Percentiles rank a stretch among this genome's conserved stretches.
Evolutionary conservation across 495 filamentous ascomycete genomes (phyloP).

Genomic region (Neohortaea acidophila): DNA sequence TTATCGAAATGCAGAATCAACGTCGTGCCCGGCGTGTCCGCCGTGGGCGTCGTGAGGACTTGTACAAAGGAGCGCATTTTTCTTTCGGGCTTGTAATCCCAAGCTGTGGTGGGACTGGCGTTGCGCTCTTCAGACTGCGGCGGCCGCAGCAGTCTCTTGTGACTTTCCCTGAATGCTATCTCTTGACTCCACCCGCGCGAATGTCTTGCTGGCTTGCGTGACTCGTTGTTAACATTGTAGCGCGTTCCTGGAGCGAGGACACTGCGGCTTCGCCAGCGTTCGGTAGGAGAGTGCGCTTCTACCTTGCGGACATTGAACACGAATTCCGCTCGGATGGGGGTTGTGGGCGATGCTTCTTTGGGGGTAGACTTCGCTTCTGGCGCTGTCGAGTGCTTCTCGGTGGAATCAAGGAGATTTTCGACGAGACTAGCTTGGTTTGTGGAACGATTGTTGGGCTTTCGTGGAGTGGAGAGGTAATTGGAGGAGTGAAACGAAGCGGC

Average conservation of each 20-base stretch:
- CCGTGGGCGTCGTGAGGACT: conserved; percentile 68
- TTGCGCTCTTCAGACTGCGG: neutral
- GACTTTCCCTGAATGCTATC: neutral
- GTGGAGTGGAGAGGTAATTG: neutral
- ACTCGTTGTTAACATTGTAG: neutral
- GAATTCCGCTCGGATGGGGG: neutral
- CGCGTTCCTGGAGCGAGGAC: too few species aligned
- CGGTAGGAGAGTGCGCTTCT: neutral
- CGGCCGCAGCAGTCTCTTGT: neutral
- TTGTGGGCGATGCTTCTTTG: neutral
- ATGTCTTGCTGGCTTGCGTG: neutral
- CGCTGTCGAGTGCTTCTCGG: neutral
- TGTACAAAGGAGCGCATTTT: conserved; percentile 57
- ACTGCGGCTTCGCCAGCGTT: too few species aligned
- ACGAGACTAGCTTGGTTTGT: neutral
- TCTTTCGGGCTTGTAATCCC: neutral
- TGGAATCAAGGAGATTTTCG: neutral
- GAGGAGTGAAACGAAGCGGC: neutral
- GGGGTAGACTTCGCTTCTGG: neutral
- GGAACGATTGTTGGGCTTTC: neutral
- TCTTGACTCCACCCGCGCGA: neutral
- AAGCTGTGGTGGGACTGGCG: neutral
- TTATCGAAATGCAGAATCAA: conserved; percentile 62
- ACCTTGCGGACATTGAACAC: neutral
- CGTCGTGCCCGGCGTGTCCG: conserved; percentile 71